Conservation (phyloP, 2,329 filamentous ascomycete genomes). For the Exophiala mesophila region DNA sequence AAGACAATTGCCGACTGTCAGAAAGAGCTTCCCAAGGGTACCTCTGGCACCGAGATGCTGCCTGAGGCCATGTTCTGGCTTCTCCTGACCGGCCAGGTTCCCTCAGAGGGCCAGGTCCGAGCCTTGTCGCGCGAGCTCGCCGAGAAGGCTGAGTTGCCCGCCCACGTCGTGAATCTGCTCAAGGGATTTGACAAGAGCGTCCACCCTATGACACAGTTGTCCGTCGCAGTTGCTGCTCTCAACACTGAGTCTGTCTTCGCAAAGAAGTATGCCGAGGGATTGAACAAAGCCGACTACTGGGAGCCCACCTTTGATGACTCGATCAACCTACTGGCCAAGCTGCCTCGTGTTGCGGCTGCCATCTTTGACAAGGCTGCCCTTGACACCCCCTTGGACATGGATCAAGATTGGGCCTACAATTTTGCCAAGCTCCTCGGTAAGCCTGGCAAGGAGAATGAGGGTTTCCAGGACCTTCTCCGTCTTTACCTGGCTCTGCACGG, state of each 20-base stretch:
- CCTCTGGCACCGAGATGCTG: slow-evolving; percentile 89
- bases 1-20: slow-evolving; percentile 98
- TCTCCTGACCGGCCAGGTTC: slow-evolving; percentile 86
- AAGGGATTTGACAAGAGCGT: slow-evolving; percentile 83
- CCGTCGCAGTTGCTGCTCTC: slow-evolving; percentile 89
- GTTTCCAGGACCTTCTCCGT: slow-evolving; percentile 90
- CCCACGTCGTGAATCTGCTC: slow-evolving; percentile 80
- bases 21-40: slow-evolving; percentile 85
- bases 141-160: slow-evolving; percentile 74
- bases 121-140: slow-evolving; percentile 80
- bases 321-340: slow-evolving; percentile 89
- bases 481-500: slow-evolving; percentile 95
- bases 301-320: slow-evolving; percentile 95
- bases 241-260: slow-evolving; percentile 94
- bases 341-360: slow-evolving; percentile 92
- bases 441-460: slow-evolving; percentile 77
- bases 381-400: slow-evolving; percentile 70
- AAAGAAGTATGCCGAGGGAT: slow-evolving; percentile 81
- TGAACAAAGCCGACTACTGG: slow-evolving; percentile 98
- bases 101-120: slow-evolving; percentile 75
- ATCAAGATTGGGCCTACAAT: slow-evolving; percentile 98
- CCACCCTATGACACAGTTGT: slow-evolving; percentile 98
- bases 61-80: slow-evolving; percentile 99
- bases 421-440: slow-evolving; percentile 95
- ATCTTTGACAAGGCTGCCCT: slow-evolving; percentile 85